phyloP scores from a whole-genome alignment of 2,329 filamentous ascomycete species.

The Triangularia setosa region DNA sequence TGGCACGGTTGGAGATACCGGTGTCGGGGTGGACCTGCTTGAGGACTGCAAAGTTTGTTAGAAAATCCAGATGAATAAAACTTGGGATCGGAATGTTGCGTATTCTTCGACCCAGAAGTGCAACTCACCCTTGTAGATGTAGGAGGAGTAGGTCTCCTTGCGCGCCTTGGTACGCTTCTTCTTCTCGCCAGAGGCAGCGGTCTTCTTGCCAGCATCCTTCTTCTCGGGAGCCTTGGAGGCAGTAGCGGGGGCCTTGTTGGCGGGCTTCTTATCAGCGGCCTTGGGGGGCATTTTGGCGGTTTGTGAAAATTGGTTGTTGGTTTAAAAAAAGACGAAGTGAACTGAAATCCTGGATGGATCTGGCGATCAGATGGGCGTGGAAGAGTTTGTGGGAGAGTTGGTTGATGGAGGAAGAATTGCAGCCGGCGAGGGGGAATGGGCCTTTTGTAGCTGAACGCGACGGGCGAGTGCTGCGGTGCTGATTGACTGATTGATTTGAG shows the following conservation, averaged over 20 bases:
- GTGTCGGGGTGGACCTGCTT: slow-evolving; percentile 99
- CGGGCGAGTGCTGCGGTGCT: slow-evolving; percentile 50
- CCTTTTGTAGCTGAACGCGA: slow-evolving; percentile 61
- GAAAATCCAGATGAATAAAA: background rate
- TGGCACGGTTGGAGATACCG: slow-evolving; percentile 99
- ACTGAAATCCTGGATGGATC: slow-evolving; percentile 23
- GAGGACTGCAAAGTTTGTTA: slow-evolving; percentile 61
- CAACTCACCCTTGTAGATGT: slow-evolving; percentile 97
- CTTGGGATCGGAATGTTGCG: background rate
- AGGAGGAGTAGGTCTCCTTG: slow-evolving; percentile 99
- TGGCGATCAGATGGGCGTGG: slow-evolving; percentile 29
- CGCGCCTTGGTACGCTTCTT: slow-evolving; percentile 99
- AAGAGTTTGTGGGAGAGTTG: slow-evolving; percentile 39
- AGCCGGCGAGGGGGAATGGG: slow-evolving; percentile 49
- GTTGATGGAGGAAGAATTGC: slow-evolving; percentile 43
- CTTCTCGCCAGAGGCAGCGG: slow-evolving; percentile 92
- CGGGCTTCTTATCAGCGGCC: slow-evolving; percentile 97
- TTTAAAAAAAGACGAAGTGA: slow-evolving; percentile 27
- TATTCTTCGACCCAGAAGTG: background rate
- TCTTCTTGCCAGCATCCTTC: slow-evolving; percentile 99
- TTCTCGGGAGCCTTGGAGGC: slow-evolving; percentile 74
- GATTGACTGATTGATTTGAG: slow-evolving; percentile 44
- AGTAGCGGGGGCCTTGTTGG: slow-evolving; percentile 87
- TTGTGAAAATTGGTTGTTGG: slow-evolving; percentile 24
- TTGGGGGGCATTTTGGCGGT: slow-evolving; percentile 87